Base-by-base conservation (phyloP, 306 rosid species). In the Canavalia ensiformis region DNA sequence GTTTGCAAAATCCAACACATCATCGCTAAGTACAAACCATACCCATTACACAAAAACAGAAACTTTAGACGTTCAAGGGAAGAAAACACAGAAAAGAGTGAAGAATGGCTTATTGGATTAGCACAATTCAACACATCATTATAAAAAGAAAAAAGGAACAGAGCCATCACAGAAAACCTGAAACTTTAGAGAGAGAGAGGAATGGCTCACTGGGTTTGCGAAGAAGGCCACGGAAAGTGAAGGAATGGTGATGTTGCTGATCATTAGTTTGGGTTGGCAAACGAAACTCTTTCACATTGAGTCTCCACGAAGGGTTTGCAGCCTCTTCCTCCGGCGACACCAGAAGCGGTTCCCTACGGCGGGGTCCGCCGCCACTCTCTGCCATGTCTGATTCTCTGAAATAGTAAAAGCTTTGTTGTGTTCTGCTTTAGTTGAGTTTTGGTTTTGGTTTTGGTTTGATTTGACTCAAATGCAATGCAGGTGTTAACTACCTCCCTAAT, bases 201-300 rank as follows among this genome's bases (percentile, higher is more conserved):
- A 58, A 63, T 18, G 49, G 13, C 75, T 77, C n/a, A 81, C 88
- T 67, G 12, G 85, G 81, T 4, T 79, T 76, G 25, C 77, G 81
- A 41, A 81, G 72, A 18, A 74, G 78, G 54, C 74, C 33, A 57
- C 31, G 50, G 9, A 84, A 70, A 45, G 56, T 18, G 34, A 75
- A 69, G 0, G 49, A 55, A 55, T 49, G 66, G n/a, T 58, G 55
- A 2, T 63, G 39, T 13, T 28, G 59, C 1, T 67, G 30, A 41
- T 81, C 50, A 72, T 8, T 37, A 33, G 39, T 39, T 46, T 64
- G 73, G 28, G 8, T 44, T 64, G 85, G 85, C 8, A 85, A 39
- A 39, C 13, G 71, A 39, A 85, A 85, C 77, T 81, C 85, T 46
- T 81, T 85, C 12, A 77, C 77, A 28, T 85, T 77, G 47, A 85